Evolutionary conservation across 108 stramenopile species (phyloP), one percentile per base, ranked within the genome.

Genomic region (Asterionellopsis glacialis): DNA sequence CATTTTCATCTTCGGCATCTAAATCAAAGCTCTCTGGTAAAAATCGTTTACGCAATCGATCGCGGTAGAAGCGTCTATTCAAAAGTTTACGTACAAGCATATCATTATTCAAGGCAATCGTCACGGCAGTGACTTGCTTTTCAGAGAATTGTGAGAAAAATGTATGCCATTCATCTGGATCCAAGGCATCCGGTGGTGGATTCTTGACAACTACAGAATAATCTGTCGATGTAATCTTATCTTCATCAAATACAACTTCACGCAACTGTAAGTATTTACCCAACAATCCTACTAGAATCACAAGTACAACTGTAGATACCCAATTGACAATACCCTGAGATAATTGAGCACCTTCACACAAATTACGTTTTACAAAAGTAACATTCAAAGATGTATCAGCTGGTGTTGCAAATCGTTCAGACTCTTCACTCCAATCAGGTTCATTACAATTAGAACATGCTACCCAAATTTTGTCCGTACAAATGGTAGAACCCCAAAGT

Each of bases 101-200:
- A 18, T 81, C 65, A 55, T 93, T 93, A 61, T 85, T 58, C 42
- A 87, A 59, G n/a, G 82, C 75, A n/a, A 93, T 62, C 14, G 88
- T 86, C 9, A 87, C 75, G 9, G 51, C 44, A 13, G 82, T 82
- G 12, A 94, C 88, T 45, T 79, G 64, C 45, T 84, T 73, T 19
- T 74, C 73, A 19, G 68, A 61, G 55, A 76, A 94, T 45, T 74
- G 70, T 21, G 58, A 52, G 67, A 90, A 89, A 70, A 90, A 93
- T 39, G 70, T 66, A 23, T 63, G 47, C 87, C 88, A 94, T 60
- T 87, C 87, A 21, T 94, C 83, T 9, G 83, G 74, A 67, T 89
- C 82, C 39, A 47, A 52, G 0, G 93, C 89, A 62, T 85, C 80
- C 3, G 68, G 62, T 19, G 84, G 85, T 11, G 93, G 93, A 69